phyloP scores from a whole-genome alignment of 202 grass and related monocot species.

The Panicum virgatum region DNA sequence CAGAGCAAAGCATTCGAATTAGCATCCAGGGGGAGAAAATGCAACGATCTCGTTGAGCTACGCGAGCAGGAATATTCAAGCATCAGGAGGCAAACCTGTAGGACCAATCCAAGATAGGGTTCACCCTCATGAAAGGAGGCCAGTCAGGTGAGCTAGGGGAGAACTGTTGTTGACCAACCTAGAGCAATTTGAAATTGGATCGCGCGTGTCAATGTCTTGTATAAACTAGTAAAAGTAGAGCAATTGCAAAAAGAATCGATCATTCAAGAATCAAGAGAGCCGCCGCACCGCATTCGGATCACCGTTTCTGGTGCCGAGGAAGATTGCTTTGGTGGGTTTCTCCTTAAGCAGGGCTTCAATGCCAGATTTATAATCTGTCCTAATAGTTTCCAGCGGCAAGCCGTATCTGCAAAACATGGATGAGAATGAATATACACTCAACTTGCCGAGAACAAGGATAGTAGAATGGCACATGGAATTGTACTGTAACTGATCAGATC shows the following conservation, averaged over 20 bases:
- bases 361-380: slow-evolving; percentile 71
- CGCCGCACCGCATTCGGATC: slow-evolving; percentile 58
- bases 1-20: slow-evolving; percentile 23
- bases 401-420: slow-evolving; percentile 46
- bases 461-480: no score
- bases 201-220: no score
- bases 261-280: background rate
- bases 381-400: slow-evolving; percentile 63
- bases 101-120: slow-evolving; percentile 76
- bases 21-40: background rate
- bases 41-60: background rate
- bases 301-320: slow-evolving; percentile 69
- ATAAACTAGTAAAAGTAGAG: background rate
- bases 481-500: background rate
- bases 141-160: slow-evolving; percentile 63
- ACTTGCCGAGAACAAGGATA: background rate
- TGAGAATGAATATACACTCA: background rate
- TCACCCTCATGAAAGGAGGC: slow-evolving; percentile 84
- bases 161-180: slow-evolving; percentile 72
- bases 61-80: background rate
- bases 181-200: slow-evolving; percentile 19
- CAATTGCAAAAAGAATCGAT: background rate
- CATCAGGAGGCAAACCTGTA: slow-evolving; percentile 45
- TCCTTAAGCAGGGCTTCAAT: slow-evolving; percentile 53
- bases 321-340: slow-evolving; percentile 72